Base-by-base conservation (phyloP, 2,329 filamentous ascomycete species). In the Claviceps africana region DNA sequence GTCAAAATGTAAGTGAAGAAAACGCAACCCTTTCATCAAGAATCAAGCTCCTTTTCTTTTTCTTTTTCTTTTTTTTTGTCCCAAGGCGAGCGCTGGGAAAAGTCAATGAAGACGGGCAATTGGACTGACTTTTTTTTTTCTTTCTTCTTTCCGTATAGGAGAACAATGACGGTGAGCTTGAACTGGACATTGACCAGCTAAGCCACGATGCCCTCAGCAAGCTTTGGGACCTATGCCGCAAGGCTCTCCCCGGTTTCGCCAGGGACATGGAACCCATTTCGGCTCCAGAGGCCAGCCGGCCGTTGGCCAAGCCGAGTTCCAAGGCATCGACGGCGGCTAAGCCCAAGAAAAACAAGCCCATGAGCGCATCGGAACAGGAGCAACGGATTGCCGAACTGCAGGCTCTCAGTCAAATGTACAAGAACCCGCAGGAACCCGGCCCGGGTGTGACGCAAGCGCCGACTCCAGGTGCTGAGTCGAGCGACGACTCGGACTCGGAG, bases 341-440 rank as follows among this genome's bases (percentile, higher is more conserved):
- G 65, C 78, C 77, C 50, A 82, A 82, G 70, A 85, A 85, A 72
- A 85, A 86, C 66, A 86, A 86, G 72, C 83, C 83, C 1, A 86
- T 86, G 83, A 82, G 78, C 63, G 83, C 83, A 56, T 70, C 72
- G 22, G 82, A 86, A 65, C 83, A 86, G 64, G 81, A 85, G 59
- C 74, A 76, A 28, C 79, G 77, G 52, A 85, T 86, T 58, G 72
- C 75, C 30, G 71, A 78, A 60, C 72, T 86, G 47, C 74, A 77
- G 58, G 73, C 74, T 54, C 73, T 80, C 55, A 67, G 78, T 40
- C 70, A 70, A 43, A 60, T 70, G 53, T 71, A 70, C 55, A 66
- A 63, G 53, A 60, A 62, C 5, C 66, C 64, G 30, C 60, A 65
- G 35, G 67, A 68, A 43, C 58, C 62, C 9, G 56, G 56, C 8